Base-by-base conservation (phyloP, 2,329 filamentous ascomycete genomes). In the Drechslerella coelobrocha region DNA sequence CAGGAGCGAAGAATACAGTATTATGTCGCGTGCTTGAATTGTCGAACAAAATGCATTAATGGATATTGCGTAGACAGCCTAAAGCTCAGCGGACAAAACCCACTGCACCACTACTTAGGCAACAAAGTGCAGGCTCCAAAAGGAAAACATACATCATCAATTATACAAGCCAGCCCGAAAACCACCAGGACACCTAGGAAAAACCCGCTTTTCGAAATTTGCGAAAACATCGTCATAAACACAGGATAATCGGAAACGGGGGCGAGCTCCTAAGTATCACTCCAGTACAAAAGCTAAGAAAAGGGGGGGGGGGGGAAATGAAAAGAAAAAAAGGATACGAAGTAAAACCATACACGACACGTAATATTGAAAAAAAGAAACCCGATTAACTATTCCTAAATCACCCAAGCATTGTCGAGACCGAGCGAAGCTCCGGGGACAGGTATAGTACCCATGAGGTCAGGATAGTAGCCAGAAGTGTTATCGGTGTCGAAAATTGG, bases 401-500 rank as follows among this genome's bases (percentile, higher is more conserved):
- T 43, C 48, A 53, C 34, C 66, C 66, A 71, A 26, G 52, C 50
- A 37, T 29, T 63, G 48, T 71, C 66, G 53, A 71, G 57, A 21
- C 54, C 63, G 19, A 71, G 52, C 21, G 66, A 50, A n/a, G 66
- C 53, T 41, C 66, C 66, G 26, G 66, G 59, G 14, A 63, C 59
- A n/a, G 66, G 66, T 71, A 71, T 71, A 9, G 65, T 48, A 8
- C 59, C 34, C 66, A 71, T 63, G 2, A 71, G 31, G 29, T 71
- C 66, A 48, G 66, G 66, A 21, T 71, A 71, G 53, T 63, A 71
- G 10, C 66, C 66, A 29, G 66, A 63, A 14, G 66, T 59, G 43
- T 57, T 63, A 54, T 71, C 66, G 19, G 51, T 55, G 24, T 71
- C 66, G 45, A 71, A 71, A 31, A 71, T 63, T 3, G 66, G 66